Evolutionary conservation across 179 eudicot species (phyloP).

Genomic region (Vitellaria paradoxa): DNA sequence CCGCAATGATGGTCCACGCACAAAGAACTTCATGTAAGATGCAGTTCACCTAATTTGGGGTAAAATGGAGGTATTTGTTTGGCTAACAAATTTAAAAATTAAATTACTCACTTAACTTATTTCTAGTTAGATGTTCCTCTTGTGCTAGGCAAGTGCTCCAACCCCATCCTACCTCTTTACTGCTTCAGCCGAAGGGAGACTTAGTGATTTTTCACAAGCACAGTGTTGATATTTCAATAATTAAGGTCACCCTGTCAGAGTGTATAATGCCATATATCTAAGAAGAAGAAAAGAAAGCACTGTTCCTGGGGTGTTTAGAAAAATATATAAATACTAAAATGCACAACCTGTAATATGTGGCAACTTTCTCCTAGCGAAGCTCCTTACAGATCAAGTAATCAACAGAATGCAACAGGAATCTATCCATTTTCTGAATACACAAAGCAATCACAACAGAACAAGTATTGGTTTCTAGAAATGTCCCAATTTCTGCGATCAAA

Average conservation of each 20-base stretch:
- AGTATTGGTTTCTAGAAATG: not conserved
- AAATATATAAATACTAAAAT: not conserved
- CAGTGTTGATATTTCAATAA: not conserved
- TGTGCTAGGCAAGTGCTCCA: not conserved
- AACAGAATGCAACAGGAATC: not conserved
- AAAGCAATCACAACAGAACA: not conserved
- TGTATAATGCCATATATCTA: not conserved
- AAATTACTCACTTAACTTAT: not conserved
- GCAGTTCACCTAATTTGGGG: not conserved
- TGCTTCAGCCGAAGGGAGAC: not conserved
- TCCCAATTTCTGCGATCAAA: not conserved
- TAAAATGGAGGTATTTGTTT: not conserved
- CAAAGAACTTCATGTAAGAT: not conserved
- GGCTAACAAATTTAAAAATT: not conserved
- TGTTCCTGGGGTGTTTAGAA: not conserved
- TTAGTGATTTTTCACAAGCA: not conserved
- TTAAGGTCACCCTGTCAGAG: not conserved
- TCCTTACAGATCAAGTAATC: not conserved
- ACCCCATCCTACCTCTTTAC: not conserved
- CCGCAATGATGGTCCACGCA: not conserved
- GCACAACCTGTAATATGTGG: no score
- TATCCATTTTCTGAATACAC: not conserved
- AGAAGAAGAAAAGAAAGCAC: not conserved
- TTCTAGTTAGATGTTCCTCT: not conserved
- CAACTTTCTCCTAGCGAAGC: not conserved